A percentile compares a stretch with the other conserved stretches of the same genome.
phyloP scores from a whole-genome alignment of 805 yeast genomes.

The Pichia pseudocactophila region DNA sequence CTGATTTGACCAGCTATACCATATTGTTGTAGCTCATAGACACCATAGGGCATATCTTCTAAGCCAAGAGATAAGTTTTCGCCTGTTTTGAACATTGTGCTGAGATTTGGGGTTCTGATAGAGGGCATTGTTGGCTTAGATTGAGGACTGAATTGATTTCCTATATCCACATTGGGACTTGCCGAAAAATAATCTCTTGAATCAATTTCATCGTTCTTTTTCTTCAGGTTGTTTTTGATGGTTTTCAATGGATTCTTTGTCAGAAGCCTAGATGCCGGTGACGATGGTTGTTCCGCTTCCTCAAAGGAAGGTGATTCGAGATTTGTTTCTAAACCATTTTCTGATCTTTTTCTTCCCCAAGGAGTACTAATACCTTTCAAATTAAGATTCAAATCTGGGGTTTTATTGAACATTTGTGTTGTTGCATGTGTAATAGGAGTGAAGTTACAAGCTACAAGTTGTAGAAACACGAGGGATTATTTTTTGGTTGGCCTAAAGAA shows the following conservation, averaged over 20 bases:
- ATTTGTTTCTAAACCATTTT: neutral
- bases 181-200: conserved; percentile 13
- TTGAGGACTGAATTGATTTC: conserved; percentile 4
- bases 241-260: conserved; percentile 10
- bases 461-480: neutral
- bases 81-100: conserved; percentile 12
- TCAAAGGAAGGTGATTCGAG: neutral
- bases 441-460: neutral
- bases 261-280: neutral
- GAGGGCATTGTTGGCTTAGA: conserved; percentile 1
- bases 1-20: conserved; percentile 60
- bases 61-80: conserved; percentile 26
- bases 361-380: conserved; percentile 6
- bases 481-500: no score
- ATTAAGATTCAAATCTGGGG: conserved; percentile 4
- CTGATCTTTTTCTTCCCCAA: conserved; percentile 4
- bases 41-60: conserved; percentile 20
- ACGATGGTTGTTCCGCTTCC: neutral
- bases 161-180: conserved; percentile 14
- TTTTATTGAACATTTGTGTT: conserved; percentile 7
- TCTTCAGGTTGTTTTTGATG: conserved; percentile 8
- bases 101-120: conserved; percentile 6
- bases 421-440: neutral
- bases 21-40: conserved; percentile 31
- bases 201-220: conserved; percentile 10